Evolutionary conservation across 768 basidiomycete genomes (phyloP), one percentile per base, ranked within the genome.

Genomic region (Xerocomellus amylosporus): DNA sequence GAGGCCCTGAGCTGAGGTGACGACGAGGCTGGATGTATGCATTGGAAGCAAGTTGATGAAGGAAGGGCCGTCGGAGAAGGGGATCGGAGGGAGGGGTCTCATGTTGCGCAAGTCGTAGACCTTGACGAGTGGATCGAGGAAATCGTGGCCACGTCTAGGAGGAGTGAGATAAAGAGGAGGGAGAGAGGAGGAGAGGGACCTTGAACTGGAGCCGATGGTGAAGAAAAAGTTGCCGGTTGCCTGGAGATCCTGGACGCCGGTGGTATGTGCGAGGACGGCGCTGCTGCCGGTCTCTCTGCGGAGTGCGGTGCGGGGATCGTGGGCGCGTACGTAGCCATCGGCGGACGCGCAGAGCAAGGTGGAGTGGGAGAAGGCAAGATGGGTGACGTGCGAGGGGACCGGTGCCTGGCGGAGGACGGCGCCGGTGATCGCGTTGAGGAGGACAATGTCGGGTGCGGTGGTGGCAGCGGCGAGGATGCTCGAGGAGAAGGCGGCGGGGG

Each of bases 51-150:
- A 67, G 45, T 88, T 84, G 58, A 95, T 87, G 68, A 95, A 94
- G 1, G 90, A 83, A 1, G 96, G 94, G 0, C 89, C 88, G 12
- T 86, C 82, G 6, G 92, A 84, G 69, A 97, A 98, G 2, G 91
- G 84, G 30, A 98, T 79, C 0, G 96, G 93, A 3, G 92, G 81
- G 2, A 98, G 78, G 1, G 93, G 79, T 38, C 83, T 81, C 77
- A 98, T 82, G 22, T 80, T 90, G 30, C 96, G 87, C 30, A 92
- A 64, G 69, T 99, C 96, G 63, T 88, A 97, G 13, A 98, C 79
- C 72, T 96, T 97, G 58, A 99, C 92, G 33, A 94, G 77, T 3
- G 93, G 91, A 68, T 98, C 96, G 0, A 91, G 89, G 51, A 88
- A 81, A 5, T 95, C 93, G 44, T 88, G 86, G 8, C 88, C 86